Base-by-base conservation (phyloP, 495 filamentous ascomycete genomes). In the Haplographium delicatum region DNA sequence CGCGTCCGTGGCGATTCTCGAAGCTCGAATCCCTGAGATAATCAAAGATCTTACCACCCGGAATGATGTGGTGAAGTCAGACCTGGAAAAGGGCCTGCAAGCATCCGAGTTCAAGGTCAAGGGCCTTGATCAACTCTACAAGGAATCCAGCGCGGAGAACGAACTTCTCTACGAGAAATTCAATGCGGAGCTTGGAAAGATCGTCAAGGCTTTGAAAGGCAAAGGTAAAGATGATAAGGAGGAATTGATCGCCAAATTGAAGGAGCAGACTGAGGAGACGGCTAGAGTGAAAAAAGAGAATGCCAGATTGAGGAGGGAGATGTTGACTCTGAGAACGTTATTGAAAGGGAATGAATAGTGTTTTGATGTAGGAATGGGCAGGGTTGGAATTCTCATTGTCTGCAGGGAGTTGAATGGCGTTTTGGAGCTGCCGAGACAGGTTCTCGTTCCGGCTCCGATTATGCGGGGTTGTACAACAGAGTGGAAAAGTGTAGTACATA, bases 141-240 rank as follows among this genome's bases (percentile, higher is more conserved):
- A 89, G 51, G 86, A 95, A 58, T 80, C 83, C 15, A 91, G 82
- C 60, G 88, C 88, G 0, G 93, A 97, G 71, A 98, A 96, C 56
- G 91, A 96, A 67, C 80, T 93, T 41, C 73, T 96, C 31, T 96
- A 96, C 64, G 87, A 91, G 56, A 86, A 84, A 54, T 96, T 96
- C 71, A 96, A 96, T 57, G 76, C 80, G 20, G 93, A 98, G 63
- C 68, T 98, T 39, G 86, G 78, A 45, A 90, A 88, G 72, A 84
- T 96, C 46, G 73, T 88, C 16, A 84, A 79, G 59, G 85, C 82
- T 7, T 75, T 93, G 27, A 79, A 73, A 65, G 35, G 35, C 20
- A 84, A 84, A 59, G 75, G 76, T 5, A 81, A 85, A 20, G 84
- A 84, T 28, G 86, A 81, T 1, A 85, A 88, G 56, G 83, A 86